Base-by-base conservation (phyloP, 148 eudicot species). In the Heliamphora exappendiculata region DNA sequence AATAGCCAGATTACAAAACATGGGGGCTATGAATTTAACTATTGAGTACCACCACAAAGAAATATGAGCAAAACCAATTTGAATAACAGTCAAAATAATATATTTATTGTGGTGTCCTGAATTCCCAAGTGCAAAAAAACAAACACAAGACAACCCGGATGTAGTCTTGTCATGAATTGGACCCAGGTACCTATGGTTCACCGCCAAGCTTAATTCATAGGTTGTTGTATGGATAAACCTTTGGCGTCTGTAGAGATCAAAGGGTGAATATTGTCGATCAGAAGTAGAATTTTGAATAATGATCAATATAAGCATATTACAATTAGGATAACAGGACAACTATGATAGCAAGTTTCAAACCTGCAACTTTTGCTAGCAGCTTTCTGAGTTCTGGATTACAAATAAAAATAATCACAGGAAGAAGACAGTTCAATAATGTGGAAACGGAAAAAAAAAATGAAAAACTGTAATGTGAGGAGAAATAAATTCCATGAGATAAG, bases 211-310 rank as follows among this genome's bases (percentile, higher is more conserved):
- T 91, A 81, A 82, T 91, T 84, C 91, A 85, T 66, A 92, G 85
- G 70, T 90, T 92, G 87, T 92, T 94, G 59, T 92, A 90, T 42
- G 97, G 97, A 79, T 73, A 90, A 22, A 92, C 90, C 82, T 92
- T 90, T 44, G 97, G 97, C 24, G 88, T 74, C 97, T 90, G 91
- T n/a, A n/a, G n/a, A n/a, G n/a, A 49, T 54, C 57, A 83, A 65
- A 81, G 50, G 58, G 62, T 28, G 20, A 44, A 28, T 19, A 16
- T 57, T 37, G 66, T 49, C 67, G 57, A 42, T 36, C 20, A 75
- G 50, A 59, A 22, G 3, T 62, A n/a, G n/a, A n/a, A n/a, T n/a
- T n/a, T n/a, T n/a, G n/a, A n/a, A n/a, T n/a, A n/a, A n/a, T n/a
- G n/a, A n/a, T n/a, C n/a, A n/a, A n/a, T n/a, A n/a, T n/a, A n/a